Evolutionary conservation across 83 land plant genomes (phyloP).

Genomic region (Diphasiastrum complanatum): DNA sequence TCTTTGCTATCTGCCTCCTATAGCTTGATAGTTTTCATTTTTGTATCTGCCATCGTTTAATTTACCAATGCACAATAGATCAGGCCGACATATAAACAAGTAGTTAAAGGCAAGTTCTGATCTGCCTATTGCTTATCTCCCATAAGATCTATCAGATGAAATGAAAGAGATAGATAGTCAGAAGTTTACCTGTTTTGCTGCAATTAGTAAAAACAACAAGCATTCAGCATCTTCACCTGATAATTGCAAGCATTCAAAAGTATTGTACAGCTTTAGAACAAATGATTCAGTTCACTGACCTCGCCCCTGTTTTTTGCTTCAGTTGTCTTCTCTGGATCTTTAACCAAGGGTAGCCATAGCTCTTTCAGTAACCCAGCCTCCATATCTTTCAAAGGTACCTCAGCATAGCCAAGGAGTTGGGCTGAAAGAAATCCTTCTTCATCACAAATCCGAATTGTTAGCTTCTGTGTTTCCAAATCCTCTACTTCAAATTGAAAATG

Average conservation of each 20-base stretch:
- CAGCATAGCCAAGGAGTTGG: constrained; percentile 67
- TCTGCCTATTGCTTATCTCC: no score
- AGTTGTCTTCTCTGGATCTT: constrained; percentile 51
- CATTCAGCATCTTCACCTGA: background rate
- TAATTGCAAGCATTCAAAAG: background rate
- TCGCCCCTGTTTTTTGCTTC: constrained; percentile 57
- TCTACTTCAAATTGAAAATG: constrained; percentile 69
- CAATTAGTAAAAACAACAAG: no score
- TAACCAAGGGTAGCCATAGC: constrained; percentile 62
- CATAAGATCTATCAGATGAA: no score
- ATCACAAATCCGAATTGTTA: constrained; percentile 61
- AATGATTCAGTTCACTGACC: constrained; percentile 30
- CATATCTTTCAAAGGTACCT: constrained; percentile 43
- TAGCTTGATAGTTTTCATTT: no score
- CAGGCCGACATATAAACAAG: no score
- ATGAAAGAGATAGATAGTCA: no score
- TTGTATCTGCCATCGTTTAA: no score
- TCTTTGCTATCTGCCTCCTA: no score
- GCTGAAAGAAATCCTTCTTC: constrained; percentile 68
- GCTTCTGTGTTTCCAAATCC: constrained; percentile 62
- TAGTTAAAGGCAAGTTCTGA: no score
- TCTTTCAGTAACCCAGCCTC: constrained; percentile 73
- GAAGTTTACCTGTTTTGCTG: no score
- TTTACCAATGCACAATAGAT: no score
- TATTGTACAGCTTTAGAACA: background rate